Conservation (phyloP, 768 basidiomycete species). For the Rhizopogon sp. region DNA sequence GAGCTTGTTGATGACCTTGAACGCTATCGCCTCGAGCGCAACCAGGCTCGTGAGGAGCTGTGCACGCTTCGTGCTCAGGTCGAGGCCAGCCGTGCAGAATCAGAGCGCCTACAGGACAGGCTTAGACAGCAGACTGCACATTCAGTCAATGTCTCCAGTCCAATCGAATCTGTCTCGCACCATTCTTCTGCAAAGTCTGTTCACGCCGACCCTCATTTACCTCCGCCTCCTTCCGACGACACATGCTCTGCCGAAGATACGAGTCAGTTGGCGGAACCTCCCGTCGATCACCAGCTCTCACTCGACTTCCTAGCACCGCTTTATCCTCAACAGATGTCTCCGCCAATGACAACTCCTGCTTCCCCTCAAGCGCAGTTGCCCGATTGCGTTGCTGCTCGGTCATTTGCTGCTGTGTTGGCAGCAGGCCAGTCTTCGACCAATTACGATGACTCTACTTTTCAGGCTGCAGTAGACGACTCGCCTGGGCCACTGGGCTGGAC, state of each 20-base stretch:
- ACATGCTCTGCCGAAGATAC: slow-evolving; percentile 1
- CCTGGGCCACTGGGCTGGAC: slow-evolving; percentile 19
- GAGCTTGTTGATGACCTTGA: slow-evolving; percentile 30
- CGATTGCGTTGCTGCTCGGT: slow-evolving; percentile 29
- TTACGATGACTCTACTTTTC: slow-evolving; percentile 20
- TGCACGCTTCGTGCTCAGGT: slow-evolving; percentile 28
- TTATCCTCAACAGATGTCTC: slow-evolving; percentile 16
- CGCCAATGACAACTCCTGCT: slow-evolving; percentile 25
- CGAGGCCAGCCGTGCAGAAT: slow-evolving; percentile 27
- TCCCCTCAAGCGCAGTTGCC: slow-evolving; percentile 30
- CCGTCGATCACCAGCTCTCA: slow-evolving; percentile 10
- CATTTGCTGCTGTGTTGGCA: slow-evolving; percentile 27
- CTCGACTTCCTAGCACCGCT: slow-evolving; percentile 15
- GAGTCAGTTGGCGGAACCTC: background rate
- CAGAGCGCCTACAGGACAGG: slow-evolving; percentile 25
- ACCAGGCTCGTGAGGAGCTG: slow-evolving; percentile 29
- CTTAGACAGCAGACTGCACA: slow-evolving; percentile 8
- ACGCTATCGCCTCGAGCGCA: slow-evolving; percentile 29
- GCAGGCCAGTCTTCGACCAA: slow-evolving; percentile 17
- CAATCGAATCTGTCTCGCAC: slow-evolving; percentile 3
- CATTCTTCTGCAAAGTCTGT: slow-evolving; percentile 6
- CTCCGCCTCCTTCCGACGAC: slow-evolving; percentile 4
- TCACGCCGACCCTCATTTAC: background rate
- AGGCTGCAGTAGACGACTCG: slow-evolving; percentile 19
- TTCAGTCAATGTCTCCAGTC: slow-evolving; percentile 3